Conservation (phyloP, 495 filamentous ascomycete species). For the Aspergillus bridgeri region DNA sequence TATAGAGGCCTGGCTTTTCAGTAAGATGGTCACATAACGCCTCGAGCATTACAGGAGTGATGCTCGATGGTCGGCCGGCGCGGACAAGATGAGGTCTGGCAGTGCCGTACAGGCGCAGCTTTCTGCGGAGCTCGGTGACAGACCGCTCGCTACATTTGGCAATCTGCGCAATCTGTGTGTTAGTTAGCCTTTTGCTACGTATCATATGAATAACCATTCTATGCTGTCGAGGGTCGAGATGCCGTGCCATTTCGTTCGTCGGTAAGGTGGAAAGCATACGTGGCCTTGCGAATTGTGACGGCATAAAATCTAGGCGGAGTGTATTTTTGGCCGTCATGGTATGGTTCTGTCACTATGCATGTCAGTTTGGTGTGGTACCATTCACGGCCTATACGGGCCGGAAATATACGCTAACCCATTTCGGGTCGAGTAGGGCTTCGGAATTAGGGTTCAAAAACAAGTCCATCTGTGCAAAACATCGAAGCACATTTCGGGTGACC, state of each 20-base stretch:
- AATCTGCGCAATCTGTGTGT: neutral
- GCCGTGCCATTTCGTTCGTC: neutral
- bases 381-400: too few relatives aligned
- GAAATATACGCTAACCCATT: too few relatives aligned
- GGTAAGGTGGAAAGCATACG: too few relatives aligned
- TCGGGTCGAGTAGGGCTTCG: too few relatives aligned
- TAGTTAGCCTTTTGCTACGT: neutral
- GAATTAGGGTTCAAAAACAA: too few relatives aligned
- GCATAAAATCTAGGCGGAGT: too few relatives aligned
- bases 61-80: neutral
- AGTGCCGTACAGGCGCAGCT: neutral
- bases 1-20: neutral
- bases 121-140: neutral
- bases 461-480: too few relatives aligned
- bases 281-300: too few relatives aligned
- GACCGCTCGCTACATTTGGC: neutral
- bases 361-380: too few relatives aligned
- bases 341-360: too few relatives aligned
- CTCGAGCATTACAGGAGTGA: neutral
- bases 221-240: neutral
- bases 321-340: too few relatives aligned
- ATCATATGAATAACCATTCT: neutral
- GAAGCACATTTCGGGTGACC: too few relatives aligned
- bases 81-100: neutral
- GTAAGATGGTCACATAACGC: neutral